phyloP scores from a whole-genome alignment of 1,139 yeast genomes.

The Zygosaccharomyces pseudobailii region DNA sequence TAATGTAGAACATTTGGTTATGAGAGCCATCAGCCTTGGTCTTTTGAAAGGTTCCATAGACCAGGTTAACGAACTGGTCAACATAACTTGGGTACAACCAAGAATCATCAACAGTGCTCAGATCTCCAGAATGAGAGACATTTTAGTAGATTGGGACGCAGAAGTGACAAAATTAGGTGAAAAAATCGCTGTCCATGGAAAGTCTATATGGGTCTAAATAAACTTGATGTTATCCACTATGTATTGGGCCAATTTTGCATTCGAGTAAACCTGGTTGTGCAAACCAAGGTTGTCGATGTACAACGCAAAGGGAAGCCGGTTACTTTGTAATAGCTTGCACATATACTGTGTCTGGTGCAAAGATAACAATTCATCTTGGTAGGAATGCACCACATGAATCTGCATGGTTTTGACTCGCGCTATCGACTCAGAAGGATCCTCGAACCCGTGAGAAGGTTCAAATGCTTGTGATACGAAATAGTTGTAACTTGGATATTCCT shows the following conservation, averaged over 20 bases:
- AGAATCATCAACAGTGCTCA: constrained; percentile 81
- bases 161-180: constrained; percentile 63
- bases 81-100: constrained; percentile 93
- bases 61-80: constrained; percentile 73
- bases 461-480: constrained; percentile 41
- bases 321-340: constrained; percentile 12
- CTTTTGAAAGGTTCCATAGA: constrained; percentile 83
- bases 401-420: constrained; percentile 2
- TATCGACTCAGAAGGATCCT: constrained; percentile 16
- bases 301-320: constrained; percentile 14
- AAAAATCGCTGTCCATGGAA: constrained; percentile 55
- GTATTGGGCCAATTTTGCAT: constrained; percentile 23
- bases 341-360: constrained; percentile 28
- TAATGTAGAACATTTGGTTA: constrained; percentile 82
- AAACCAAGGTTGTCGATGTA: constrained; percentile 25
- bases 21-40: constrained; percentile 83
- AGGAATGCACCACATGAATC: constrained; percentile 30
- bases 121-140: constrained; percentile 68
- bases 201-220: constrained; percentile 50
- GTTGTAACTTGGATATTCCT: constrained; percentile 43
- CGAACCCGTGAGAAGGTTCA: constrained; percentile 21
- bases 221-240: constrained; percentile 16
- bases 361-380: constrained; percentile 31
- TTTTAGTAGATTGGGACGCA: constrained; percentile 71
- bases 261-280: constrained; percentile 32